These are phyloP conservation scores for Hyaloscypha finlandica DNA, from an alignment of 495 filamentous ascomycete species.

Conservation along the genomic window DNA sequence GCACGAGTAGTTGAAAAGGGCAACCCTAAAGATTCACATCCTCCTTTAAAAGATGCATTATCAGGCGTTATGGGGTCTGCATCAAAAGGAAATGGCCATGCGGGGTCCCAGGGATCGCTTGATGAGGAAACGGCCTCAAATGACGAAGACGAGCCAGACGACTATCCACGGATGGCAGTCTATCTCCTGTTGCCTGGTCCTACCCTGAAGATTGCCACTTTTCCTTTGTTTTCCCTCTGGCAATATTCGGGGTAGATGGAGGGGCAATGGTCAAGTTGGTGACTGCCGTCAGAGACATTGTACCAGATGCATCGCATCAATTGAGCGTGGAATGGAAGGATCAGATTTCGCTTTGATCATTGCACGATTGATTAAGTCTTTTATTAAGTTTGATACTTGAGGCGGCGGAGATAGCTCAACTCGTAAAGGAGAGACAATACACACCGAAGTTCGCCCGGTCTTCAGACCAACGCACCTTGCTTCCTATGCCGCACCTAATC, in stretches of 20 bases:
- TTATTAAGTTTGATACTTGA: slow-evolving; percentile 11
- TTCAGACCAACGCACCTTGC: slow-evolving; percentile 2
- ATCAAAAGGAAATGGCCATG: slow-evolving; percentile 25
- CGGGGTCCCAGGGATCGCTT: slow-evolving; percentile 21
- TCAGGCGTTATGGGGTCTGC: slow-evolving; percentile 32
- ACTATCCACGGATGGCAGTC: slow-evolving; percentile 47
- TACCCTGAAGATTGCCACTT: slow-evolving; percentile 33
- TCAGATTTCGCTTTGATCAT: slow-evolving; percentile 4
- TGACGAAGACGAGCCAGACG: slow-evolving; percentile 37
- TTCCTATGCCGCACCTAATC: neutral
- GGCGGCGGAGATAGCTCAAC: slow-evolving; percentile 4
- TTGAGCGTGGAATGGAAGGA: neutral
- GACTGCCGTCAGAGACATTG: slow-evolving; percentile 38
- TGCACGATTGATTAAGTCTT: neutral
- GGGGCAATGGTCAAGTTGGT: slow-evolving; percentile 47
- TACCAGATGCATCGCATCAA: slow-evolving; percentile 16
- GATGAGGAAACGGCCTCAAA: slow-evolving; percentile 30
- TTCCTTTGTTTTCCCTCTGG: slow-evolving; percentile 15
- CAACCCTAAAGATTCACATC: slow-evolving; percentile 25
- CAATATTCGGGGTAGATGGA: slow-evolving; percentile 42
- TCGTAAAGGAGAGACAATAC: slow-evolving; percentile 31
- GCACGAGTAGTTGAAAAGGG: slow-evolving; percentile 33
- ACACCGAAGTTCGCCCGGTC: slow-evolving; percentile 28
- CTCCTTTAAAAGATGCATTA: slow-evolving; percentile 26
- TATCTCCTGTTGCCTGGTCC: slow-evolving; percentile 58